Percentiles rank a stretch among this genome's conserved stretches.
Conservation (phyloP, 2,329 filamentous ascomycete genomes). For the Aphanocladium album region DNA sequence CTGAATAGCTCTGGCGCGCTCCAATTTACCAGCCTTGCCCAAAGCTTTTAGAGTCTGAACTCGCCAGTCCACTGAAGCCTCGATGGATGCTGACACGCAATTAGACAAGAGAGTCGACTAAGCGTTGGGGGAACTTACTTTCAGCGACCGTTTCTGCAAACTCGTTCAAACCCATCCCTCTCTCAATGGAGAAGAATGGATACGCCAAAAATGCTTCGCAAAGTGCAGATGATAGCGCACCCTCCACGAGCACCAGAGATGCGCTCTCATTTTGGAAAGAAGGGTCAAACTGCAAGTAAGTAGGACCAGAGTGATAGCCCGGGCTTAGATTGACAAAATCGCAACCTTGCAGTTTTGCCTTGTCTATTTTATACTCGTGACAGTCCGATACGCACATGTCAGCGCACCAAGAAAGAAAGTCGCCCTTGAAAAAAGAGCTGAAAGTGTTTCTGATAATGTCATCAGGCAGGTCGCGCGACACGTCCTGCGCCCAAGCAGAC, state of each 20-base stretch:
- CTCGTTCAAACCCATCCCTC: rapidly evolving
- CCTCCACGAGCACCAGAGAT: not conserved
- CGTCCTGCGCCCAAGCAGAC: not conserved
- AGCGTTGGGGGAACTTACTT: not conserved
- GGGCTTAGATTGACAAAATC: not conserved
- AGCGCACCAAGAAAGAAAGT: constrained; percentile 3
- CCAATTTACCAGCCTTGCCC: too few species aligned
- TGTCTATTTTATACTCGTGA: too few species aligned
- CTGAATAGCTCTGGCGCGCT: rapidly evolving
- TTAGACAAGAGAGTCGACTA: not conserved
- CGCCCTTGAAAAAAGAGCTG: not conserved
- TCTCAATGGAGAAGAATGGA: not conserved
- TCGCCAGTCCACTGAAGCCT: not conserved
- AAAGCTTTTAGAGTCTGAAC: not conserved
- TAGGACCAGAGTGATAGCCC: not conserved
- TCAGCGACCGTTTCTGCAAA: not conserved
- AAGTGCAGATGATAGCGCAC: not conserved
- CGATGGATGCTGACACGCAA: not conserved
- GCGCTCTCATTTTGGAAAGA: not conserved
- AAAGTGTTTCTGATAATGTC: not conserved
- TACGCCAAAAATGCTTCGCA: not conserved
- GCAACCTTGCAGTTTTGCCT: rapidly evolving
- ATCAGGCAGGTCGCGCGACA: not conserved
- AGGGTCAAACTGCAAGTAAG: not conserved
- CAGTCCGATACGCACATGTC: not conserved